These are phyloP conservation scores for Aspergillus cristatus DNA, from an alignment of 495 filamentous ascomycete genomes.

Conservation along the genomic window DNA sequence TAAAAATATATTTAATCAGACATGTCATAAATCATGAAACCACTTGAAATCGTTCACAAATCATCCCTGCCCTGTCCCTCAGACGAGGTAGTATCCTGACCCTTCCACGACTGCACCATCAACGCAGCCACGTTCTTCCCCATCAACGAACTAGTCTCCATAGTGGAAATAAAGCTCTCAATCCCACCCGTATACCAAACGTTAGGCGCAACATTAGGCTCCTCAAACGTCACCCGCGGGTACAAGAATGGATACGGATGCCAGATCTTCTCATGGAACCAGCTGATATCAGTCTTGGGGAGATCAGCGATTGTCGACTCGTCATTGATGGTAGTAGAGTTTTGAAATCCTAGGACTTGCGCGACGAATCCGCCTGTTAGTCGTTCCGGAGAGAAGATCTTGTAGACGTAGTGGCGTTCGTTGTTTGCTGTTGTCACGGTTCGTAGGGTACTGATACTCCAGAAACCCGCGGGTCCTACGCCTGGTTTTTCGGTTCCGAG, in stretches of 20 bases:
- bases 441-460: constrained; percentile 72
- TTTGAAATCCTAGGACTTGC: constrained; percentile 25
- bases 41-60: constrained; percentile 1
- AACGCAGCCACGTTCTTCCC: constrained; percentile 86
- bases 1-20: too few species aligned
- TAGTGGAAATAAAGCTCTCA: constrained; percentile 91
- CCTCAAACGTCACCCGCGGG: constrained; percentile 82
- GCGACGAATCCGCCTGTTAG: constrained; percentile 57
- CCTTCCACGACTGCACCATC: constrained; percentile 55
- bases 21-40: too few species aligned
- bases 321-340: constrained; percentile 9
- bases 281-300: constrained; percentile 50
- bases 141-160: constrained; percentile 97
- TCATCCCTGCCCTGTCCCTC: constrained; percentile 5
- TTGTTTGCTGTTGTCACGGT: constrained; percentile 38
- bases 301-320: constrained; percentile 25
- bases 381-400: constrained; percentile 78
- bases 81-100: constrained; percentile 2
- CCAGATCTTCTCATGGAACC: constrained; percentile 72
- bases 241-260: constrained; percentile 74
- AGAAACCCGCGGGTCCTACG: constrained; percentile 68
- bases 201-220: constrained; percentile 50
- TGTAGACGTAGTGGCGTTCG: constrained; percentile 73
- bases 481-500: constrained; percentile 40
- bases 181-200: constrained; percentile 92